Percentiles rank a stretch among this genome's conserved stretches.
Conservation (phyloP, 257 asterid genomes). For the Solanum appendiculatum region DNA sequence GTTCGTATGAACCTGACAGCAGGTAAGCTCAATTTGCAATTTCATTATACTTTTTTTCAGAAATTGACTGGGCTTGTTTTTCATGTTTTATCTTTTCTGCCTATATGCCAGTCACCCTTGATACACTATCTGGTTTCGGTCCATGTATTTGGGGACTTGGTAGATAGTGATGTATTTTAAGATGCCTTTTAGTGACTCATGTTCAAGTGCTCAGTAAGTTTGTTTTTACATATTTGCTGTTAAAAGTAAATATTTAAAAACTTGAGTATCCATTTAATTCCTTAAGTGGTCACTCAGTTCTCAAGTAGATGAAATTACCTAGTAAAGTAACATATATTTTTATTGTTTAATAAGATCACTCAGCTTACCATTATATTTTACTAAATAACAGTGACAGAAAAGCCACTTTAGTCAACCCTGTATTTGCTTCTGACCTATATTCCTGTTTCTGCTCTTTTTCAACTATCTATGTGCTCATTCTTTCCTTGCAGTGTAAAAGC, state of each 20-base stretch:
- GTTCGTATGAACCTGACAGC: conserved; percentile 16
- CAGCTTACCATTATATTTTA: not conserved
- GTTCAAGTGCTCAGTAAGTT: not conserved
- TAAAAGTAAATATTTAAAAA: not conserved
- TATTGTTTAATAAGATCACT: not conserved
- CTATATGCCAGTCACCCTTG: not conserved
- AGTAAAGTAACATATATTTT: not conserved
- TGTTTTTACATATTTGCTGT: not conserved
- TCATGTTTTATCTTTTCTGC: not conserved
- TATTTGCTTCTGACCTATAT: not conserved
- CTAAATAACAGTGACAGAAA: not conserved
- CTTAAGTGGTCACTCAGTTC: not conserved
- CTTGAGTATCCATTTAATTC: not conserved
- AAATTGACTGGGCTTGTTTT: not conserved
- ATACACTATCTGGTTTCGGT: not conserved
- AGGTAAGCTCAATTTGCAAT: conserved; percentile 23
- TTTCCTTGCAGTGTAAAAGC: not conserved
- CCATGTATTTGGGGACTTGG: not conserved
- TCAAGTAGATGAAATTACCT: not conserved
- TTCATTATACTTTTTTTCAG: not conserved
- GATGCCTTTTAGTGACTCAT: not conserved
- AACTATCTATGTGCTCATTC: not conserved
- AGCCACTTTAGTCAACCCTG: not conserved
- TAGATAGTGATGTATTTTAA: not conserved
- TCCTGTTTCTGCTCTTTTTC: not conserved